phyloP scores from a whole-genome alignment of 257 asterid genomes.

The Fraxinus cuspidata region DNA sequence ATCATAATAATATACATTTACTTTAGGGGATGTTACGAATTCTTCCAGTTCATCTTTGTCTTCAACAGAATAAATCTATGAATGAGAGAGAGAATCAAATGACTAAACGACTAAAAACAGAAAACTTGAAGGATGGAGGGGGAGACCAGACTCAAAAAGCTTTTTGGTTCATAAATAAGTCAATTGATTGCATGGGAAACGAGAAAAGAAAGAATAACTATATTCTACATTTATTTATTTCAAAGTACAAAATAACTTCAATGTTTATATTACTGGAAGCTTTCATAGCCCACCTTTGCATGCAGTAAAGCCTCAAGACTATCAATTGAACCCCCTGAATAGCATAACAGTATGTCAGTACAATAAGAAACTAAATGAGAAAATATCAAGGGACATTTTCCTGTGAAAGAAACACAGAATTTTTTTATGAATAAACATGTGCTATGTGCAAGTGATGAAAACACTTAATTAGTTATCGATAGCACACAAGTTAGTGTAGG shows the following conservation, averaged over 20 bases:
- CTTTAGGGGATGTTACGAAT: slow-evolving; percentile 75
- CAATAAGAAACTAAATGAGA: slow-evolving; percentile 20
- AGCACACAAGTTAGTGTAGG: not conserved
- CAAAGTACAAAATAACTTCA: not conserved
- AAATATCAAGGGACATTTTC: slow-evolving; percentile 18
- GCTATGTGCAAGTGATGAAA: slow-evolving; percentile 10
- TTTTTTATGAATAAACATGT: slow-evolving; percentile 15
- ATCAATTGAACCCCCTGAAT: slow-evolving; percentile 82
- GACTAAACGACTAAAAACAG: slow-evolving; percentile 13
- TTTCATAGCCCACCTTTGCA: slow-evolving; percentile 67
- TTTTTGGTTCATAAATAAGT: not conserved
- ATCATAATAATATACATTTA: slow-evolving; percentile 60
- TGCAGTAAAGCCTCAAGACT: slow-evolving; percentile 85
- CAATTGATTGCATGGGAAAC: not conserved
- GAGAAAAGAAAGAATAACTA: not conserved
- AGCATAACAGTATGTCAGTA: slow-evolving; percentile 24
- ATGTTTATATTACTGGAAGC: slow-evolving; percentile 1
- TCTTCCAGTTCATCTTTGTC: slow-evolving; percentile 69
- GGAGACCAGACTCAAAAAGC: slow-evolving; percentile 1
- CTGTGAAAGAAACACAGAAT: not conserved
- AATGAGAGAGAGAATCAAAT: slow-evolving; percentile 20
- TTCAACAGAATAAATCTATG: slow-evolving; percentile 82
- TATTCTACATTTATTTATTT: not conserved
- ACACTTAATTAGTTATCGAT: not conserved
- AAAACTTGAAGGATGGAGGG: slow-evolving; percentile 4